Base-by-base conservation (phyloP, 495 filamentous ascomycete genomes). In the Penicillium goetzii region DNA sequence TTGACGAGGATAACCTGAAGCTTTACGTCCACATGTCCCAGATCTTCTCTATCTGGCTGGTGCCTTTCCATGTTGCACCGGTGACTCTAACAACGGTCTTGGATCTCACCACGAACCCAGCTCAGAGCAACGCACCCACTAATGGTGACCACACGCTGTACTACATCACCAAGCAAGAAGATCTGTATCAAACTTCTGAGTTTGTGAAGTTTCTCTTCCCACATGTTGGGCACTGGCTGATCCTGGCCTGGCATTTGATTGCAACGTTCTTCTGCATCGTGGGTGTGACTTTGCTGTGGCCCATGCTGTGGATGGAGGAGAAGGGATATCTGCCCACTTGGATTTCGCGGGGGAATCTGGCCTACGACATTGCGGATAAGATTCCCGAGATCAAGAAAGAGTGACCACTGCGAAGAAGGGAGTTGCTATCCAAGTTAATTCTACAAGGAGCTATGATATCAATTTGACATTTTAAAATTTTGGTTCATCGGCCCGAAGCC, bases 161-260 rank as follows among this genome's bases (percentile, higher is more conserved):
- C 74, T 88, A 87, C 67, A 92, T 97, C 67, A 66, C 77, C 12
- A 81, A 79, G 38, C 92, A 97, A 68, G 87, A 95, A 61, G 92
- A 97, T 68, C 76, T 93, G 21, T 97, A 97, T 67, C 92, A 95
- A 71, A 79, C 86, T 4, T 88, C 89, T 33, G 88, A 97, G 67
- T 89, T 91, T 65, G 74, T 95, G 50, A 89, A 88, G 63, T 96
- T 95, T 63, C 26, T 81, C 32, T 17, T 81, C 36, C 80, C 78
- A 5, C 75, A 74, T 56, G 63, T 77, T 11, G 78, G 76, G 1
- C 47, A 72, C 36, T 78, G 82, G 15, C 11, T 85, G 6, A 74
- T 91, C 0, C 78, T 81, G 66, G 34, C 79, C 3, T 87, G 82
- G 81, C 89, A 92, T 70, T 66, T 87, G 11, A 75, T 84, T 45